Percentiles rank a stretch among this genome's conserved stretches.
Evolutionary conservation across 1,284 basidiomycete species (phyloP).

Genomic region (Sporisorium scitamineum): DNA sequence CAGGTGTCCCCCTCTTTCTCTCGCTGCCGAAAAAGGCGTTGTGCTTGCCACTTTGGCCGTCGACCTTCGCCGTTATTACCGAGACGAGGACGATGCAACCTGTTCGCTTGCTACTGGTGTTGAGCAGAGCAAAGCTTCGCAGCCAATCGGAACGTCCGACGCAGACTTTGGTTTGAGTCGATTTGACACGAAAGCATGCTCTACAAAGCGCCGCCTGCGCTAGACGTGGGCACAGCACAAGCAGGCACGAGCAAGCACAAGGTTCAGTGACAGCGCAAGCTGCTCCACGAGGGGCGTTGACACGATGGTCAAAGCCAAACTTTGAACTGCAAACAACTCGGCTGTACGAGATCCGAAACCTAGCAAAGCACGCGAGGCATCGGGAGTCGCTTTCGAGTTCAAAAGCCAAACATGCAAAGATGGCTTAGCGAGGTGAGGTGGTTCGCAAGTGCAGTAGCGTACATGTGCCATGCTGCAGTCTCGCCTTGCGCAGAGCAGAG

Average conservation of each 20-base stretch:
- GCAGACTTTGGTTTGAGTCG: background rate
- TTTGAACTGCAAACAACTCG: constrained; percentile 4
- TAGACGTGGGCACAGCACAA: background rate
- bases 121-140: background rate
- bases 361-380: background rate
- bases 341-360: constrained; percentile 2
- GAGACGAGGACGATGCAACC: background rate
- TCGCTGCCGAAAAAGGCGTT: background rate
- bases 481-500: background rate
- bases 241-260: constrained; percentile 2
- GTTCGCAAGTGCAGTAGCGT: background rate
- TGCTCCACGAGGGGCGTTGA: background rate
- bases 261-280: background rate
- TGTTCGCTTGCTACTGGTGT: background rate
- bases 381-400: background rate
- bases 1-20: background rate
- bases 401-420: background rate
- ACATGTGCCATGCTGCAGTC: background rate
- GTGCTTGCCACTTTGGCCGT: background rate
- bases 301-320: background rate
- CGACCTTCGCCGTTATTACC: background rate
- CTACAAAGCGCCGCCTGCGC: background rate
- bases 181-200: background rate
- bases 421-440: background rate
- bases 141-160: constrained; percentile 3